Evolutionary conservation across 2,329 filamentous ascomycete genomes (phyloP).

Genomic region (Diaporthe capsici): DNA sequence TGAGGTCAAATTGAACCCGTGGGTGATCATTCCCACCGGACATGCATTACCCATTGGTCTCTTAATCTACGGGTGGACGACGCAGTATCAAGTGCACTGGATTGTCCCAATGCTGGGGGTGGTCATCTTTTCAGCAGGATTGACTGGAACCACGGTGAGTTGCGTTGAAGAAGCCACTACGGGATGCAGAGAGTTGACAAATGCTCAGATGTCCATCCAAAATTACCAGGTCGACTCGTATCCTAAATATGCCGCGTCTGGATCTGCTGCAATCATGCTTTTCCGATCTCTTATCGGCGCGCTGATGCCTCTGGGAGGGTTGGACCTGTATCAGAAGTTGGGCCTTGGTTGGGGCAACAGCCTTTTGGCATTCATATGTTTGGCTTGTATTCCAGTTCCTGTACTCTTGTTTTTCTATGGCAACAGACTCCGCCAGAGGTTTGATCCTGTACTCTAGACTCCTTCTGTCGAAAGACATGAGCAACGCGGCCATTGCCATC

Average conservation of each 20-base stretch:
- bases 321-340: slow-evolving; percentile 44
- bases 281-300: slow-evolving; percentile 42
- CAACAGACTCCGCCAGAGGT: neutral
- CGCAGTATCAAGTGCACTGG: slow-evolving; percentile 62
- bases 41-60: slow-evolving; percentile 61
- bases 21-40: slow-evolving; percentile 50
- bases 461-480: too few relatives aligned
- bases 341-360: slow-evolving; percentile 48
- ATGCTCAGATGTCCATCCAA: slow-evolving; percentile 38
- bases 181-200: neutral
- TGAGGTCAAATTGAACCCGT: slow-evolving; percentile 48
- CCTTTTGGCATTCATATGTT: slow-evolving; percentile 44
- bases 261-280: slow-evolving; percentile 44
- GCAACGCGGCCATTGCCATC: too few relatives aligned
- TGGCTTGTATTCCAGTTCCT: slow-evolving; percentile 44
- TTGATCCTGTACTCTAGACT: neutral
- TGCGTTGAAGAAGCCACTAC: neutral
- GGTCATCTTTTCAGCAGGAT: slow-evolving; percentile 62
- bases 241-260: slow-evolving; percentile 43
- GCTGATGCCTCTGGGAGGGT: slow-evolving; percentile 37
- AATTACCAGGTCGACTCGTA: slow-evolving; percentile 42
- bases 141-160: slow-evolving; percentile 40
- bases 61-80: slow-evolving; percentile 68
- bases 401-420: slow-evolving; percentile 10
- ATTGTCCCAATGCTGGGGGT: slow-evolving; percentile 65